Conservation (phyloP, 495 filamentous ascomycete genomes). For the Xylaria cubensis region DNA sequence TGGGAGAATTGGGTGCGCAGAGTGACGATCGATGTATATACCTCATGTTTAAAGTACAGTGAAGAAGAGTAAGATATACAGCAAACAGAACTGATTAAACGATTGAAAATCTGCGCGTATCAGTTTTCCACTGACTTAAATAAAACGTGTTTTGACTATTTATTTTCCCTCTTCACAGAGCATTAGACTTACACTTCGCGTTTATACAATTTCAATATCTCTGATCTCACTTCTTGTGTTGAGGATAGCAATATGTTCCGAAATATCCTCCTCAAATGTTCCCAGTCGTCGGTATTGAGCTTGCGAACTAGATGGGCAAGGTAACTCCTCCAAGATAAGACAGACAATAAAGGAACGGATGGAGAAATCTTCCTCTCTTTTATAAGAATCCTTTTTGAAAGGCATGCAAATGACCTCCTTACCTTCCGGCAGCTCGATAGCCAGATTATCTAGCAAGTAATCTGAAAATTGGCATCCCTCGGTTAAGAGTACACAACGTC, state of each 20-base stretch:
- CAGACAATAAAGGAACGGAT: not conserved
- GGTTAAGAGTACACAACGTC: too few species aligned
- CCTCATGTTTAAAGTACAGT: conserved; percentile 24
- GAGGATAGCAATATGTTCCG: not conserved
- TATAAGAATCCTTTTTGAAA: not conserved
- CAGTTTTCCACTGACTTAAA: not conserved
- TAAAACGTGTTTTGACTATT: not conserved
- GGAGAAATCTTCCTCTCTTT: not conserved
- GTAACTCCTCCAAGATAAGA: not conserved
- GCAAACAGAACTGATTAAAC: too few species aligned
- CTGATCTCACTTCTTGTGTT: not conserved
- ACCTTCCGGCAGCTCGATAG: too few species aligned
- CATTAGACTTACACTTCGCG: not conserved
- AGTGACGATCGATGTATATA: conserved; percentile 34
- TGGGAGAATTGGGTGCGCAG: conserved; percentile 36
- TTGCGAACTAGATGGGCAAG: not conserved
- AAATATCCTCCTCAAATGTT: not conserved
- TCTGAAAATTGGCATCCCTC: too few species aligned
- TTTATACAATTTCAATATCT: not conserved
- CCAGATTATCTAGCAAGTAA: too few species aligned
- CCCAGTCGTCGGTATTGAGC: not conserved
- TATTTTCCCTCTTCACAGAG: too few species aligned
- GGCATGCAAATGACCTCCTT: not conserved
- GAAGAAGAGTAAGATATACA: too few species aligned
- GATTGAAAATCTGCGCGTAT: too few species aligned